Evolutionary conservation across 2,329 filamentous ascomycete species (phyloP), one percentile per base, ranked within the genome.

Genomic region (Fusarium sp.): DNA sequence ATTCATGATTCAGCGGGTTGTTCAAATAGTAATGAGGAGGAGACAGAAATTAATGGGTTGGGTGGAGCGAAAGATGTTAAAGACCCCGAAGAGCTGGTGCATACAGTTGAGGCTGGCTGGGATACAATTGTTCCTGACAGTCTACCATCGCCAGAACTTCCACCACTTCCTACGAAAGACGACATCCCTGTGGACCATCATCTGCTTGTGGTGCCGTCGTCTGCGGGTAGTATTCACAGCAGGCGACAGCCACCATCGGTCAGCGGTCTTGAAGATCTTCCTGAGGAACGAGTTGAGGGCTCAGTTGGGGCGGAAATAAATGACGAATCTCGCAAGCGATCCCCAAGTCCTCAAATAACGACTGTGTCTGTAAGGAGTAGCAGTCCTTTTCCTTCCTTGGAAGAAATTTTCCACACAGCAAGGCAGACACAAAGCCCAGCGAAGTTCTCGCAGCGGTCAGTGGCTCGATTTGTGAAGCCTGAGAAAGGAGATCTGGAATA

Each of bases 211-310:
- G 65, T 72, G 6, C 62, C 68, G 17, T 68, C 68, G 7, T 74
- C 73, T 30, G 74, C 74, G 10, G 79, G 78, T 60, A 86, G 81
- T 68, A 73, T 79, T 67, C 78, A 46, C 61, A 86, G 81, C 70
- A 85, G 84, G 24, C 80, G 83, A 15, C 86, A 87, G 58, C 81
- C 82, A 5, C 83, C 85, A 56, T 81, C 79, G 7, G 74, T 78
- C 14, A 79, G 80, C 35, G 72, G 76, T 39, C 77, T 78, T 39
- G 62, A 67, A 19, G 72, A 78, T 5, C 75, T 77, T 1, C 68
- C 76, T 1, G 70, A 74, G 33, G 63, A 71, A 17, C 50, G 40
- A 20, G 33, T 71, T 45, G 62, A 61, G 20, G 67, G 74, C 11
- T 73, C 67, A 4, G 41, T 73, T 2, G 69, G 74, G 17, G 67